Conservation (phyloP, 1,139 yeast genomes). For the Protomyces pachydermus region DNA sequence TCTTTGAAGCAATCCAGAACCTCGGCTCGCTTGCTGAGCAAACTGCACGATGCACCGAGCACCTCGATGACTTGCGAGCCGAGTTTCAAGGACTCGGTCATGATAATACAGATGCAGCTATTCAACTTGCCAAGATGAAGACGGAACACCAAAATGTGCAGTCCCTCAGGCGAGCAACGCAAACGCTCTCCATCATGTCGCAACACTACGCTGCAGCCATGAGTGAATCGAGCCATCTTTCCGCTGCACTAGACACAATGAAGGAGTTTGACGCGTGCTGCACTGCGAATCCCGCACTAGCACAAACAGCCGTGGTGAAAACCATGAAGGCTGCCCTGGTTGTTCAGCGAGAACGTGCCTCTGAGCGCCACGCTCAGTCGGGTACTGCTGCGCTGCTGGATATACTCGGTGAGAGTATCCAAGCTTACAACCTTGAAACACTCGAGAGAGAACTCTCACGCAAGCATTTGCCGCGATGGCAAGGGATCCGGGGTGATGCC, state of each 20-base stretch:
- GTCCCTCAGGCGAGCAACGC: constrained; percentile 55
- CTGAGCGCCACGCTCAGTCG: background rate
- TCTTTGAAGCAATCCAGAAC: constrained; percentile 78
- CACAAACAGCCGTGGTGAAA: background rate
- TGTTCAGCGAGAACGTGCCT: background rate
- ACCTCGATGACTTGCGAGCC: constrained; percentile 47
- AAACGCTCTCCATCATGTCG: constrained; percentile 47
- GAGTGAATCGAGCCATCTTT: background rate
- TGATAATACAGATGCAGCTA: constrained; percentile 52
- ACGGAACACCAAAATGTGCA: constrained; percentile 58
- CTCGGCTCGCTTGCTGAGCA: constrained; percentile 58
- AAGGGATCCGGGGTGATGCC: background rate
- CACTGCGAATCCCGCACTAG: background rate
- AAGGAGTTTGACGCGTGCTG: background rate
- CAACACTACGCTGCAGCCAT: background rate
- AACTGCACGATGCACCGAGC: constrained; percentile 51
- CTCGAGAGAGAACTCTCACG: background rate
- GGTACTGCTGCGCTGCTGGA: background rate
- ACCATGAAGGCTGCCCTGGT: background rate
- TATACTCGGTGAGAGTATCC: background rate
- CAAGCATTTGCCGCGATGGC: constrained; percentile 2
- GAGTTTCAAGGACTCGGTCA: constrained; percentile 44
- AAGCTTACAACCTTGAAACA: background rate
- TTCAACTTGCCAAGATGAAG: constrained; percentile 50
- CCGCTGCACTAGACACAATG: background rate